Conservation (phyloP, 345 rosid genomes). For the Angophora floribunda region DNA sequence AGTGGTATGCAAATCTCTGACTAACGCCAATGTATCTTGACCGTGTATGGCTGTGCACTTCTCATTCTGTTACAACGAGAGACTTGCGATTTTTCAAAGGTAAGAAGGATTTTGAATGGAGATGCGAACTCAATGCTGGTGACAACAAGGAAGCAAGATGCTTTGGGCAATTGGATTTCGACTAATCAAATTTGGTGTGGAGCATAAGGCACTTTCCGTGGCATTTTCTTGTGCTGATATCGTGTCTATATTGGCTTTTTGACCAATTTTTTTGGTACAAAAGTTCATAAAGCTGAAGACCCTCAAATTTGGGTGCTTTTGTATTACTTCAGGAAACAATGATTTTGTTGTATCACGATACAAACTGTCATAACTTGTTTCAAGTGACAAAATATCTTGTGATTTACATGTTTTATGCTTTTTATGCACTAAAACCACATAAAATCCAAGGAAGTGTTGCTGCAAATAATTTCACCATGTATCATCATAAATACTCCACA, state of each 20-base stretch:
- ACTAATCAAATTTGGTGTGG: neutral
- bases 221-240: neutral
- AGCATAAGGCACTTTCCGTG: neutral
- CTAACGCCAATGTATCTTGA: slow-evolving; percentile 69
- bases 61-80: neutral
- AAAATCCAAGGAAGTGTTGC: too few species aligned
- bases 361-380: neutral
- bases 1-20: slow-evolving; percentile 42
- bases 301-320: neutral
- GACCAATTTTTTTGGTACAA: neutral
- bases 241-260: neutral
- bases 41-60: neutral
- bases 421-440: too few species aligned
- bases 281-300: neutral
- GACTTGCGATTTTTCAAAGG: neutral
- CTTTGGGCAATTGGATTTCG: neutral
- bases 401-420: neutral
- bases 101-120: neutral
- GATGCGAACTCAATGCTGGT: neutral
- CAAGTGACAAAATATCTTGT: neutral
- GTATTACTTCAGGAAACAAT: neutral
- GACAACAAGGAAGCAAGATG: neutral
- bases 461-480: neutral
- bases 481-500: neutral
- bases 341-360: too few species aligned